A percentile compares a stretch with the other conserved stretches of the same genome.
Conservation (phyloP, 2,329 filamentous ascomycete species). For the Phialocephala sp. region DNA sequence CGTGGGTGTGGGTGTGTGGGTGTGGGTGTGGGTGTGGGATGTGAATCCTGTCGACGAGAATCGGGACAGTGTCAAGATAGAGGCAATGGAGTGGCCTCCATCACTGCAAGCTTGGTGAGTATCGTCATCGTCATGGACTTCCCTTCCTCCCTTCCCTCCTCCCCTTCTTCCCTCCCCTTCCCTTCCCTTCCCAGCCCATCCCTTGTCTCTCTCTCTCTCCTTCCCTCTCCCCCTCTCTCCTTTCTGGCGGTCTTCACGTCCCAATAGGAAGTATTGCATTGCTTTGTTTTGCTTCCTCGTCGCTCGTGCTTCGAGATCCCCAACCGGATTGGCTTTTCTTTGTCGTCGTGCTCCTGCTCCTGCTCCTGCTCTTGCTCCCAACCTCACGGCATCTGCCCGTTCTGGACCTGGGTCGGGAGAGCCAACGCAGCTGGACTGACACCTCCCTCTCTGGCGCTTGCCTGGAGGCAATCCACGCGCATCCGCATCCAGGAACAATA, state of each 20-base stretch:
- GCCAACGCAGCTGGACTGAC: slow-evolving; percentile 1
- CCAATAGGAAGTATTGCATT: neutral
- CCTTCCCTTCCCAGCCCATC: too few species aligned
- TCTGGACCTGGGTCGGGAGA: neutral
- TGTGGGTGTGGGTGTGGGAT: neutral
- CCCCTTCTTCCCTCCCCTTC: neutral
- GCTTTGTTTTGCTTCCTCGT: neutral
- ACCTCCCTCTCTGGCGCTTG: neutral
- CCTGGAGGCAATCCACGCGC: neutral
- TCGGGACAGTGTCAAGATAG: too few species aligned
- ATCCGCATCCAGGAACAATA: neutral
- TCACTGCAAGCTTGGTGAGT: too few species aligned
- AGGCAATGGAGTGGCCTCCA: too few species aligned
- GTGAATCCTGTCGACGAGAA: too few species aligned
- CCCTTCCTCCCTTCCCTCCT: neutral
- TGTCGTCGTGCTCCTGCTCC: neutral
- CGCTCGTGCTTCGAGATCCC: neutral
- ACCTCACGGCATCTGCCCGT: neutral
- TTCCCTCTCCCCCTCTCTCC: neutral
- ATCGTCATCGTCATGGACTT: too few species aligned
- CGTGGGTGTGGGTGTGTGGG: neutral
- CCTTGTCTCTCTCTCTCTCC: neutral
- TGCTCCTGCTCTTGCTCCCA: neutral
- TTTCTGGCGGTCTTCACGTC: neutral
- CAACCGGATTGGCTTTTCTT: neutral